Conservation (phyloP, 148 eudicot genomes). For the Cornus kousa region DNA sequence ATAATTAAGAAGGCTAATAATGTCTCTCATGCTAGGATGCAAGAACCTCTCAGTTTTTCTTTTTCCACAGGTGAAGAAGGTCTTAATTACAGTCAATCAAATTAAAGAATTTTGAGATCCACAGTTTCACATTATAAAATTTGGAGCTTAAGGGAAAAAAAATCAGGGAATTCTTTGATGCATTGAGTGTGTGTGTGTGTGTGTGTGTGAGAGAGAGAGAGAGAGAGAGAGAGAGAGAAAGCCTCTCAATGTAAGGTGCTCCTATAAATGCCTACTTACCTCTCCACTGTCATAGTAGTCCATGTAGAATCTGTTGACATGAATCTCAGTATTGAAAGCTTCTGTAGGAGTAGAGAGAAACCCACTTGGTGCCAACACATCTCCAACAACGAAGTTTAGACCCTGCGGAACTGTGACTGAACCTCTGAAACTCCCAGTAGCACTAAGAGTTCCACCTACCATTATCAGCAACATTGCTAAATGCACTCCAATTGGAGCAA, state of each 20-base stretch:
- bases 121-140: constrained; percentile 1
- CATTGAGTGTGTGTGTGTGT: background rate
- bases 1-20: background rate
- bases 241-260: background rate
- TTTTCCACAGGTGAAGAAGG: background rate
- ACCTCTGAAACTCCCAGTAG: constrained; percentile 94
- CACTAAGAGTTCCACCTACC: constrained; percentile 92
- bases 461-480: constrained; percentile 82
- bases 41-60: background rate
- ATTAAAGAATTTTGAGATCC: background rate
- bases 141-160: background rate
- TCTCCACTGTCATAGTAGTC: constrained; percentile 95
- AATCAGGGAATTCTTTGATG: background rate
- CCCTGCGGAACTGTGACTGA: constrained; percentile 93
- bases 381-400: constrained; percentile 84
- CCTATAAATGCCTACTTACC: constrained; percentile 36
- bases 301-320: constrained; percentile 85
- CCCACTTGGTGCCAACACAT: constrained; percentile 80
- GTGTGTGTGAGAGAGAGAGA: too few relatives aligned
- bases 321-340: constrained; percentile 86
- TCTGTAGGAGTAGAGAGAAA: constrained; percentile 78
- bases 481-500: constrained; percentile 97
- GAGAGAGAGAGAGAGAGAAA: background rate
- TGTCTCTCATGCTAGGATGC: background rate
- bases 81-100: background rate